Conservation (phyloP, 2,329 filamentous ascomycete species). For the Colletotrichum cordylinicola region DNA sequence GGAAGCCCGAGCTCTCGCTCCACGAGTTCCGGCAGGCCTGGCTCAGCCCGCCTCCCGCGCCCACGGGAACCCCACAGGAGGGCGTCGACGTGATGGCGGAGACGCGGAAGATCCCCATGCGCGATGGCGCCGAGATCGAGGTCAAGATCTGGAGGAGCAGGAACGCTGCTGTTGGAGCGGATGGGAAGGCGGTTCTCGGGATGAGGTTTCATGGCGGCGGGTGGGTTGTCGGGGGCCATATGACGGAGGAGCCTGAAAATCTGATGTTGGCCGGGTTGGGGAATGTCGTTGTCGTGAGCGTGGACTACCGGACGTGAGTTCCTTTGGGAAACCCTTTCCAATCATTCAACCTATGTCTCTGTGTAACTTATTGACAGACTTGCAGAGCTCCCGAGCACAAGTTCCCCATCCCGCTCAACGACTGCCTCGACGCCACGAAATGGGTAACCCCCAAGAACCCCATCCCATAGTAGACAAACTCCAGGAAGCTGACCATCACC, state of each 20-base stretch:
- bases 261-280: constrained; percentile 35
- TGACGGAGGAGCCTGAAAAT: constrained; percentile 40
- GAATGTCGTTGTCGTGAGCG: constrained; percentile 40
- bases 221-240: constrained; percentile 37
- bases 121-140: constrained; percentile 38
- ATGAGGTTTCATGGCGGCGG: constrained; percentile 44
- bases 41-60: constrained; percentile 29
- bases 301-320: constrained; percentile 42
- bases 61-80: constrained; percentile 33
- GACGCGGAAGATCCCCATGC: constrained; percentile 30
- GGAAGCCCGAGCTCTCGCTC: constrained; percentile 31
- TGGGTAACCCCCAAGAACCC: constrained; percentile 40
- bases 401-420: constrained; percentile 38
- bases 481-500: neutral
- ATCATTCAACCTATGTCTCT: neutral
- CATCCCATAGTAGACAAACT: too few relatives aligned
- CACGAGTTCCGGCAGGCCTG: constrained; percentile 32
- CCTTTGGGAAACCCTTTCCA: neutral
- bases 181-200: constrained; percentile 27
- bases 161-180: neutral
- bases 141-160: constrained; percentile 39
- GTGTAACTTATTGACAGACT: constrained; percentile 12
- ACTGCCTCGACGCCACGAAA: constrained; percentile 40
- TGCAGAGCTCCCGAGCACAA: constrained; percentile 40
- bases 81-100: constrained; percentile 37